Percentiles rank a stretch among this genome's conserved stretches.
These are phyloP conservation scores for Rosa lucieae DNA, from an alignment of 306 rosid species.

Conservation along the genomic window DNA sequence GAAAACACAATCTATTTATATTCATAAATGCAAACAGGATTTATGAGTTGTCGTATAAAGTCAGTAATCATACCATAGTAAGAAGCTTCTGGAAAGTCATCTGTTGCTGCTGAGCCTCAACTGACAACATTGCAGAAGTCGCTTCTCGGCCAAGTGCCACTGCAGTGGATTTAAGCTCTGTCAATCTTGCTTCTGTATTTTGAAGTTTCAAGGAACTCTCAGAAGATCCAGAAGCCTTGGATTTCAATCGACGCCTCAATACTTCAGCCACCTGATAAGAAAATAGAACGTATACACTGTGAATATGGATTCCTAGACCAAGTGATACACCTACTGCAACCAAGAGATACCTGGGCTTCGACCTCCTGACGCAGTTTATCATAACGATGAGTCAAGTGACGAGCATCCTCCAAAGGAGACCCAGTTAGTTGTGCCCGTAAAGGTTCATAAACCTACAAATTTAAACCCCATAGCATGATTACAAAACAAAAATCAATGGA, in stretches of 20 bases:
- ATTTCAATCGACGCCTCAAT: slow-evolving; percentile 83
- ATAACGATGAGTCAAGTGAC: slow-evolving; percentile 79
- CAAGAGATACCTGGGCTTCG: slow-evolving; percentile 71
- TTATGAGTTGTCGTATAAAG: neutral
- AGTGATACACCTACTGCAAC: slow-evolving; percentile 32
- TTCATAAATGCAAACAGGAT: slow-evolving; percentile 1
- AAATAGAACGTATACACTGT: slow-evolving; percentile 27
- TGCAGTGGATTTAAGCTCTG: slow-evolving; percentile 79
- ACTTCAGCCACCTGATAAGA: slow-evolving; percentile 84
- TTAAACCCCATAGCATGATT: slow-evolving; percentile 56
- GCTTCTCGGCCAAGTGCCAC: slow-evolving; percentile 90
- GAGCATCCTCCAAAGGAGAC: slow-evolving; percentile 97
- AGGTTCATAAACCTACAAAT: slow-evolving; percentile 76
- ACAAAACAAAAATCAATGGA: slow-evolving; percentile 33
- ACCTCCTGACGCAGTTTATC: slow-evolving; percentile 85
- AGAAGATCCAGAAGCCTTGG: slow-evolving; percentile 64
- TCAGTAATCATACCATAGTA: slow-evolving; percentile 58
- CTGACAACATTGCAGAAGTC: slow-evolving; percentile 80
- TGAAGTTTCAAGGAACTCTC: slow-evolving; percentile 77
- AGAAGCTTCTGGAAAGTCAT: slow-evolving; percentile 67
- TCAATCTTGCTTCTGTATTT: slow-evolving; percentile 75
- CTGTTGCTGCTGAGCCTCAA: slow-evolving; percentile 86
- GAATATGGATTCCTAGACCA: slow-evolving; percentile 31
- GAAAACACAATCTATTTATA: neutral
- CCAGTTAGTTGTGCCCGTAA: slow-evolving; percentile 80